Base-by-base conservation (phyloP, 2,329 filamentous ascomycete species). In the Aspergillus pseudoviridinutans region DNA sequence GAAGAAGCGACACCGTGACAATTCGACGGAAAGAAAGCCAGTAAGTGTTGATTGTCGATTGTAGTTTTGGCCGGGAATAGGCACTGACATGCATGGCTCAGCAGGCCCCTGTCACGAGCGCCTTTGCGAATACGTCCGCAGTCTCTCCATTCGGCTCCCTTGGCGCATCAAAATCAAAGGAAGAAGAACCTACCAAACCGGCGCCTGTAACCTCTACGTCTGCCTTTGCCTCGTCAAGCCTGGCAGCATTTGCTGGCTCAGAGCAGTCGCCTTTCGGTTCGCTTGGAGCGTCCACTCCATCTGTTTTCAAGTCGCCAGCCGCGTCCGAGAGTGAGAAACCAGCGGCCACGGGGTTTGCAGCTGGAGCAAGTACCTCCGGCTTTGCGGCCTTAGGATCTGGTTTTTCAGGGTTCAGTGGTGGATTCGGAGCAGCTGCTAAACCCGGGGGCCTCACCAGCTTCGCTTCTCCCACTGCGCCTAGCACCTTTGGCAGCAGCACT, bases 171-270 rank as follows among this genome's bases (percentile, higher is more conserved):
- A 71, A 71, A 58, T 58, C 58, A 25, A 69, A 65, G 47, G 58
- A 66, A 44, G 57, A 62, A 49, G 58, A 65, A 17, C 56, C 65
- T 20, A 56, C 60, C 9, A 60, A 64, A 27, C 56, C 64, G 51
- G 59, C 72, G 51, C 71, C 70, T 51, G 73, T 58, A 67, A 82
- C 84, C 20, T 85, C 87, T 6, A 60, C 79, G 12, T 83, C 83
- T 9, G 84, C 87, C 5, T 92, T 92, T 71, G 84, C 85, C 24
- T 80, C 80, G 50, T 92, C 89, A 3, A 84, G 82, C 20, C 86
- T 92, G 67, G 84, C 87, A 53, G 85, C 87, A 53, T 83, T 91
- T 55, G 81, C 87, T 7, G 77, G 82, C 25, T 82, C 84, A 4
- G 77, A 78, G 41, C 76, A 82, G 27, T 91, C 88, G 3, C 86